These are phyloP conservation scores for Arbutus unedo DNA, from an alignment of 148 eudicot genomes.

Conservation along the genomic window DNA sequence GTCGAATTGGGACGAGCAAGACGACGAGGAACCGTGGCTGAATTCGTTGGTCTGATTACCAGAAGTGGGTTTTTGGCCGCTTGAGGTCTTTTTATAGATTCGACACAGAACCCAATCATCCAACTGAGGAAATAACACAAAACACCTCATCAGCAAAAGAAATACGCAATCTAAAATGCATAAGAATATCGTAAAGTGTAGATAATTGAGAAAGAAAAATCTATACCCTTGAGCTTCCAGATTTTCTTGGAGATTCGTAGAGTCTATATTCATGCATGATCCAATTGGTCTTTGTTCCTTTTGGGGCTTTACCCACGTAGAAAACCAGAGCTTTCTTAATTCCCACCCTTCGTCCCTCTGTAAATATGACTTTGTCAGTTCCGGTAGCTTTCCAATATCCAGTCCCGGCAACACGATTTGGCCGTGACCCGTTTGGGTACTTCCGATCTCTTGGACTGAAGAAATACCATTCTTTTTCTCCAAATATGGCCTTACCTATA, in stretches of 20 bases:
- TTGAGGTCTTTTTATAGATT: slow-evolving; percentile 66
- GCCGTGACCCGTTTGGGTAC: slow-evolving; percentile 81
- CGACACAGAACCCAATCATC: slow-evolving; percentile 84
- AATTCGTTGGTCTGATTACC: slow-evolving; percentile 25
- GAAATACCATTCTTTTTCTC: slow-evolving; percentile 87
- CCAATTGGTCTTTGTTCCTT: slow-evolving; percentile 84
- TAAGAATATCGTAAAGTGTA: not conserved
- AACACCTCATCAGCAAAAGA: not conserved
- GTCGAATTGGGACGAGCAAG: slow-evolving; percentile 60
- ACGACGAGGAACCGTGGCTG: slow-evolving; percentile 40
- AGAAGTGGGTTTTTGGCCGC: slow-evolving; percentile 32
- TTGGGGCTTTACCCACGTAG: slow-evolving; percentile 74
- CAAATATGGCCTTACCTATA: slow-evolving; percentile 65
- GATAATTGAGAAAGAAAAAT: not conserved
- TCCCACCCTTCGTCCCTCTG: slow-evolving; percentile 57
- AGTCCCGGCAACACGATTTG: slow-evolving; percentile 72
- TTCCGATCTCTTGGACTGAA: slow-evolving; percentile 77
- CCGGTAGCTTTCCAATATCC: slow-evolving; percentile 94
- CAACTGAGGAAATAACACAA: slow-evolving; percentile 33
- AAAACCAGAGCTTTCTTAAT: slow-evolving; percentile 81
- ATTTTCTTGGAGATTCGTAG: slow-evolving; percentile 42
- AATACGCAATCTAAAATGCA: too few relatives aligned
- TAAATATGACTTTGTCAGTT: slow-evolving; percentile 61
- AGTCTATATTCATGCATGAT: slow-evolving; percentile 93
- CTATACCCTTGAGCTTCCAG: slow-evolving; percentile 48